Evolutionary conservation across 345 rosid genomes (phyloP).

Genomic region (Melaleuca alternifolia): DNA sequence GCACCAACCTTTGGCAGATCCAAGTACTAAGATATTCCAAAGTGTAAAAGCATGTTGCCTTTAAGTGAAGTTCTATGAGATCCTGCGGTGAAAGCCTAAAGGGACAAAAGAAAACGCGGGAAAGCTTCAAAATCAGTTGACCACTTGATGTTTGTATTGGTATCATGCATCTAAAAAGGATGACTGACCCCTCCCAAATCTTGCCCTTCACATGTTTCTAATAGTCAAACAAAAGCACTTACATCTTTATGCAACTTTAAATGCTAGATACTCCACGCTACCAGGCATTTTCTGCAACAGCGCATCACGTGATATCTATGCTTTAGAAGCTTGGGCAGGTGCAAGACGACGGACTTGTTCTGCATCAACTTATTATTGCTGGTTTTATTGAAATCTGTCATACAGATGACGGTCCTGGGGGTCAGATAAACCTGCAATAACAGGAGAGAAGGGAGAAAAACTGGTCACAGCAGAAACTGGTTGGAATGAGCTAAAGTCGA

Average conservation of each 20-base stretch:
- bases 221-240: not conserved
- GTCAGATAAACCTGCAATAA: not conserved
- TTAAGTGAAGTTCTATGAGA: not conserved
- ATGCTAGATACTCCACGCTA: not conserved
- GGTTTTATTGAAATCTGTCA: not conserved
- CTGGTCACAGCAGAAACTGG: not conserved
- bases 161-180: not conserved
- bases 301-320: not conserved
- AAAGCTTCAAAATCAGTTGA: not conserved
- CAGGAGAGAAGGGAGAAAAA: not conserved
- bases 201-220: not conserved
- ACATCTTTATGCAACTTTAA: not conserved
- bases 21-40: not conserved
- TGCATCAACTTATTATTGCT: not conserved
- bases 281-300: not conserved
- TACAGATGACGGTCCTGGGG: not conserved
- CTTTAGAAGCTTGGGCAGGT: not conserved
- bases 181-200: not conserved
- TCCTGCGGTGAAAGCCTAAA: not conserved
- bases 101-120: not conserved
- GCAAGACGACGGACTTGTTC: not conserved
- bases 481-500: conserved; percentile 31
- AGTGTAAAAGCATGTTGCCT: not conserved
- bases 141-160: not conserved
- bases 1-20: not conserved